Conservation (phyloP, 768 basidiomycete genomes). For the Tubosaeta sp. region DNA sequence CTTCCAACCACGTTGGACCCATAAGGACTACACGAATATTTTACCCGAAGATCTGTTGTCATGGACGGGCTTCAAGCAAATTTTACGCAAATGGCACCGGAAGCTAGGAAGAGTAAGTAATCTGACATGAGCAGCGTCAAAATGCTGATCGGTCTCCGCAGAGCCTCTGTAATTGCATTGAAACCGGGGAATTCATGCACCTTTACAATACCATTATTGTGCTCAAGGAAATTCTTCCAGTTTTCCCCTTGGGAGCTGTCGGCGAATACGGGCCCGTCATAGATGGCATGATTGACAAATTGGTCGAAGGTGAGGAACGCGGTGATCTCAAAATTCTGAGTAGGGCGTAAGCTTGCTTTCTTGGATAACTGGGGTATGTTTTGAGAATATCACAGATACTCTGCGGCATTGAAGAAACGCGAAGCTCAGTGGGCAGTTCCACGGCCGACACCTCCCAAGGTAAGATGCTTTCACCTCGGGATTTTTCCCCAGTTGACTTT, state of each 20-base stretch:
- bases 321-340: conserved; percentile 82
- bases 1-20: conserved; percentile 52
- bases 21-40: conserved; percentile 38
- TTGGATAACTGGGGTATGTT: background rate
- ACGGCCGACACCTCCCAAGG: conserved; percentile 31
- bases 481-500: background rate
- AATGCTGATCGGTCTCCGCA: conserved; percentile 27
- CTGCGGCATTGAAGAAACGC: conserved; percentile 70
- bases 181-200: conserved; percentile 92
- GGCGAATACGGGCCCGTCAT: conserved; percentile 51
- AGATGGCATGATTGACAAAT: conserved; percentile 57
- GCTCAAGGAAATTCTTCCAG: conserved; percentile 83
- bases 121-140: background rate
- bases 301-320: conserved; percentile 73
- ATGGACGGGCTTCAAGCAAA: conserved; percentile 66
- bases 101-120: conserved; percentile 62
- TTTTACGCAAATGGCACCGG: conserved; percentile 82
- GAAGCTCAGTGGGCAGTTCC: conserved; percentile 52
- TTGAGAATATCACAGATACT: conserved; percentile 45
- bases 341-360: conserved; percentile 51
- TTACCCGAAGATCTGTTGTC: conserved; percentile 52
- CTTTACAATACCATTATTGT: conserved; percentile 96
- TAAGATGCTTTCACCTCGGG: conserved; percentile 6
- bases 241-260: conserved; percentile 74
- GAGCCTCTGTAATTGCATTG: conserved; percentile 79